Evolutionary conservation across 2,329 filamentous ascomycete genomes (phyloP).

Genomic region (Colletotrichum sp.): DNA sequence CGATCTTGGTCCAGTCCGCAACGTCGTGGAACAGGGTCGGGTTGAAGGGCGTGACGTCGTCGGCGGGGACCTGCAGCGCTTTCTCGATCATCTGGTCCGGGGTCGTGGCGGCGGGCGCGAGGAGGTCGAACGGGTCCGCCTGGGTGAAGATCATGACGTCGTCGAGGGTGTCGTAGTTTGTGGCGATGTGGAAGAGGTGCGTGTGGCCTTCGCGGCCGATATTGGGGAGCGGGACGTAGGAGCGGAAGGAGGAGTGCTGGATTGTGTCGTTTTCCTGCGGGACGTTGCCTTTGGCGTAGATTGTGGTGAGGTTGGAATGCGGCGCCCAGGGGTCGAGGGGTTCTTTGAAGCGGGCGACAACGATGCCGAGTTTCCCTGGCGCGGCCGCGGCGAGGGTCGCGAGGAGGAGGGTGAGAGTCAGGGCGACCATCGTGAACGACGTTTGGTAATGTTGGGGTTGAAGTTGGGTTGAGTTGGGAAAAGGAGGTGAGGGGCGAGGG

Average conservation of each 20-base stretch:
- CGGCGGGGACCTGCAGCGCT: neutral
- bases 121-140: slow-evolving; percentile 15
- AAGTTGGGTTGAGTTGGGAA: neutral
- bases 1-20: slow-evolving; percentile 14
- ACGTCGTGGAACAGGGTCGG: slow-evolving; percentile 4
- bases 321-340: slow-evolving; percentile 14
- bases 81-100: slow-evolving; percentile 9
- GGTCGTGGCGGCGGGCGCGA: slow-evolving; percentile 1
- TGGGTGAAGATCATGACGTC: slow-evolving; percentile 21
- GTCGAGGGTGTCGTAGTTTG: slow-evolving; percentile 12
- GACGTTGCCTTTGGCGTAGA: slow-evolving; percentile 20
- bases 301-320: slow-evolving; percentile 7
- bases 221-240: slow-evolving; percentile 14
- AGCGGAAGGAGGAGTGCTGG: slow-evolving; percentile 15
- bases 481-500: neutral
- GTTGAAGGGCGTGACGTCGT: slow-evolving; percentile 23
- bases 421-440: neutral
- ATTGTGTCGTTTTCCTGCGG: slow-evolving; percentile 12
- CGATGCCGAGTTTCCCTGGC: slow-evolving; percentile 3
- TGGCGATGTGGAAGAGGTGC: slow-evolving; percentile 10
- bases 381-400: neutral
- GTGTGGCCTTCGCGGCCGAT: slow-evolving; percentile 18
- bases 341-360: slow-evolving; percentile 19
- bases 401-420: neutral
- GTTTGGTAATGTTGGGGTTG: neutral